Evolutionary conservation across 805 yeast genomes (phyloP).

Genomic region (Ascoidea rubescens): DNA sequence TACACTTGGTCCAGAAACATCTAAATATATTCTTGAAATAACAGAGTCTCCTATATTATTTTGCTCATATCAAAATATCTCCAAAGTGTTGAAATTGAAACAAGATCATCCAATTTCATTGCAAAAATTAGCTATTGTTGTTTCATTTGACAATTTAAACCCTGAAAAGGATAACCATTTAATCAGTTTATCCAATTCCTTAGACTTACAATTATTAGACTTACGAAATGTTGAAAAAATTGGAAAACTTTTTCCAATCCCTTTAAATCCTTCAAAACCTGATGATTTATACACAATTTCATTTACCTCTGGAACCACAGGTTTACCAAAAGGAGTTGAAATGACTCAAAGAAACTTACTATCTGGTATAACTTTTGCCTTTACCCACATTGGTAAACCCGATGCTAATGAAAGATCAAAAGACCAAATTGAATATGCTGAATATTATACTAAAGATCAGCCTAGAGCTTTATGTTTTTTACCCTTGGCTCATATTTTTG

Average conservation of each 20-base stretch:
- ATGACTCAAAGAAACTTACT: conserved; percentile 30
- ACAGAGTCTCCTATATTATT: conserved; percentile 48
- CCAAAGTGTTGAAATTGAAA: conserved; percentile 26
- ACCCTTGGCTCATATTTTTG: conserved; percentile 42
- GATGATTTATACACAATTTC: conserved; percentile 46
- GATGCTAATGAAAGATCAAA: conserved; percentile 15
- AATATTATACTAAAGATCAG: conserved; percentile 27
- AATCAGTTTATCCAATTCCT: conserved; percentile 13
- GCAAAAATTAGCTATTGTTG: conserved; percentile 25
- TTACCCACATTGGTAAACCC: conserved; percentile 6
- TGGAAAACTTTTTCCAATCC: conserved; percentile 23
- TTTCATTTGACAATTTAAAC: conserved; percentile 31
- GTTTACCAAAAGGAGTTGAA: conserved; percentile 60
- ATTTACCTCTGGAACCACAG: conserved; percentile 69
- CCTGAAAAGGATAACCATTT: conserved; percentile 15
- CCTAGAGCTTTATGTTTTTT: conserved; percentile 25
- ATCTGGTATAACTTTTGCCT: conserved; percentile 22
- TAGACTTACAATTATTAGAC: conserved; percentile 14
- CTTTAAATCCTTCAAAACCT: conserved; percentile 32
- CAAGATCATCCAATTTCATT: conserved; percentile 17
- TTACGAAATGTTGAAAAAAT: conserved; percentile 17
- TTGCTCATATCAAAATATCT: conserved; percentile 30
- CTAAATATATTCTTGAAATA: conserved; percentile 45
- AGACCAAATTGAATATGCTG: conserved; percentile 12
- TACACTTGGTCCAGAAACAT: conserved; percentile 43